These are phyloP conservation scores for Talaromyces amestolkiae DNA, from an alignment of 2,329 filamentous ascomycete species.

Conservation along the genomic window DNA sequence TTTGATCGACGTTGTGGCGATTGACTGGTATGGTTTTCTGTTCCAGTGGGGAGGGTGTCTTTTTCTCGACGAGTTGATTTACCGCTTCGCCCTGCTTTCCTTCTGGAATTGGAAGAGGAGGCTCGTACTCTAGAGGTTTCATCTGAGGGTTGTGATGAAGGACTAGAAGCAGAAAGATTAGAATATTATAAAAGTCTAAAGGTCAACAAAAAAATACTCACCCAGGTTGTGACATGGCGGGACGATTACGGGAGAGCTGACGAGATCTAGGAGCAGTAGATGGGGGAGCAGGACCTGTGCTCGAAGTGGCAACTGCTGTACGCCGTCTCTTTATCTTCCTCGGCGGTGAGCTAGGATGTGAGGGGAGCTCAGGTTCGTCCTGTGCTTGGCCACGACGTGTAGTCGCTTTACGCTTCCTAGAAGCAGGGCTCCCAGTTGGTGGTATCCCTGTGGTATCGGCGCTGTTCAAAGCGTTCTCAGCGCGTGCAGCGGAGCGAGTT, in stretches of 20 bases:
- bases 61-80: slow-evolving; percentile 55
- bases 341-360: slow-evolving; percentile 36
- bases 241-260: slow-evolving; percentile 34
- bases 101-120: slow-evolving; percentile 63
- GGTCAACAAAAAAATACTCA: slow-evolving; percentile 23
- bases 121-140: slow-evolving; percentile 56
- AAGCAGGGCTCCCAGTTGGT: slow-evolving; percentile 48
- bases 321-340: slow-evolving; percentile 72
- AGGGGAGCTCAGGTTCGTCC: slow-evolving; percentile 36
- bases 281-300: slow-evolving; percentile 37
- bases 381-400: slow-evolving; percentile 49
- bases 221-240: slow-evolving; percentile 45
- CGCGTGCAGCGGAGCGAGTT: slow-evolving; percentile 92
- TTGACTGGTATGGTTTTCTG: slow-evolving; percentile 35
- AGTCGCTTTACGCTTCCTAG: slow-evolving; percentile 75
- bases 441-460: slow-evolving; percentile 37
- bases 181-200: neutral
- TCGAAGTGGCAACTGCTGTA: slow-evolving; percentile 50
- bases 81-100: slow-evolving; percentile 71
- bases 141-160: slow-evolving; percentile 63
- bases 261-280: slow-evolving; percentile 45
- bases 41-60: slow-evolving; percentile 23
- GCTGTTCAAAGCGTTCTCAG: slow-evolving; percentile 34
- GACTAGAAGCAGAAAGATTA: slow-evolving; percentile 44
- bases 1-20: slow-evolving; percentile 48